Conservation (phyloP, 495 filamentous ascomycete genomes). For the Glonium stellatum region DNA sequence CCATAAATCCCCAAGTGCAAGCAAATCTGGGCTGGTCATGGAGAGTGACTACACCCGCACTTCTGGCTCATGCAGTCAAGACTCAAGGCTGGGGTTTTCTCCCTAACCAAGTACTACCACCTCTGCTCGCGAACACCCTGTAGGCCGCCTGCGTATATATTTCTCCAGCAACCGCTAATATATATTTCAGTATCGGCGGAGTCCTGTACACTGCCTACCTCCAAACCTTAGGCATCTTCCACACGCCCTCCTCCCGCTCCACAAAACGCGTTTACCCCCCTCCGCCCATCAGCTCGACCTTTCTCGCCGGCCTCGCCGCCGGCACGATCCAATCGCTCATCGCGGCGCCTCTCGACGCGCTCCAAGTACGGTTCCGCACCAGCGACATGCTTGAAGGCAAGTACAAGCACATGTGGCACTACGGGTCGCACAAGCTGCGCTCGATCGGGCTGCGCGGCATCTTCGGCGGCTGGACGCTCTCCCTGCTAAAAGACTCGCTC, state of each 20-base stretch:
- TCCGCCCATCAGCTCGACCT: constrained; percentile 56
- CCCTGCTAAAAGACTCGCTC: constrained; percentile 71
- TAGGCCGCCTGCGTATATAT: constrained; percentile 28
- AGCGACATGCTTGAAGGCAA: constrained; percentile 59
- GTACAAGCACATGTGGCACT: constrained; percentile 78
- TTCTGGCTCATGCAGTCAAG: constrained; percentile 71
- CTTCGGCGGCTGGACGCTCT: constrained; percentile 74
- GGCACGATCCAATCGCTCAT: constrained; percentile 72
- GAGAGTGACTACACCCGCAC: constrained; percentile 66
- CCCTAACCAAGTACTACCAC: constrained; percentile 81
- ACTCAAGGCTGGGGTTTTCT: constrained; percentile 81
- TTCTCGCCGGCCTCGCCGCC: constrained; percentile 69
- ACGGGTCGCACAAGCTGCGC: constrained; percentile 61
- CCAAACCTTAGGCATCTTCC: constrained; percentile 63
- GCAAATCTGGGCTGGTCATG: constrained; percentile 57
- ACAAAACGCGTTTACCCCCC: constrained; percentile 70
- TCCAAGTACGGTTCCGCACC: constrained; percentile 72
- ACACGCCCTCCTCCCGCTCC: constrained; percentile 63
- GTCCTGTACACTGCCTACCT: constrained; percentile 85
- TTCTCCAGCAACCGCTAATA: not conserved
- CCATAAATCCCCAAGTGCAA: constrained; percentile 55
- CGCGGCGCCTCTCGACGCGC: constrained; percentile 81
- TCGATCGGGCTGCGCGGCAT: constrained; percentile 76
- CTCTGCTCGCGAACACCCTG: constrained; percentile 74
- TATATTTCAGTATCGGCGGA: constrained; percentile 58